Percentiles rank a stretch among this genome's conserved stretches.
These are phyloP conservation scores for Botrytis tulipae DNA, from an alignment of 2,329 filamentous ascomycete genomes.

Conservation along the genomic window DNA sequence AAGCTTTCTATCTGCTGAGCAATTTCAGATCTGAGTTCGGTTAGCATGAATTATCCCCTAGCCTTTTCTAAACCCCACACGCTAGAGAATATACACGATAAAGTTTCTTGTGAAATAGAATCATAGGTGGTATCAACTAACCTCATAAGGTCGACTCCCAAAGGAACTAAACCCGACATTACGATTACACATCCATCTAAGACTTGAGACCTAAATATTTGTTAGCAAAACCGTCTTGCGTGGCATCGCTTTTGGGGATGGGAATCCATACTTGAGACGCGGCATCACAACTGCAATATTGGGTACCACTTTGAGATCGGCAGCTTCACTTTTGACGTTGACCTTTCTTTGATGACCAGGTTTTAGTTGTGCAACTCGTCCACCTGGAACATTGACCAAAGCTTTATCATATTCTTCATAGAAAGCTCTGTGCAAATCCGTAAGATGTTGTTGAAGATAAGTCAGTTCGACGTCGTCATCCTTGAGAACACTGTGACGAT, in stretches of 20 bases:
- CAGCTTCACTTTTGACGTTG: conserved; percentile 41
- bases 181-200: conserved; percentile 76
- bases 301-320: conserved; percentile 64
- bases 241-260: neutral
- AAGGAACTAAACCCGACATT: conserved; percentile 84
- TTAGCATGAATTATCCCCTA: conserved; percentile 13
- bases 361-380: conserved; percentile 42
- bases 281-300: conserved; percentile 86
- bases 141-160: conserved; percentile 72
- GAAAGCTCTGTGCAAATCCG: conserved; percentile 72
- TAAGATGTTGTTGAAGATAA: conserved; percentile 73
- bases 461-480: conserved; percentile 85
- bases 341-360: conserved; percentile 45
- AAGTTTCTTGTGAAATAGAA: neutral
- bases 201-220: conserved; percentile 50
- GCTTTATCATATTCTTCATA: conserved; percentile 75
- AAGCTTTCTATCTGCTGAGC: conserved; percentile 84
- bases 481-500: conserved; percentile 73
- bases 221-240: conserved; percentile 27
- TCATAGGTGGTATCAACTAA: conserved; percentile 32
- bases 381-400: conserved; percentile 42
- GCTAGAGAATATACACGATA: conserved; percentile 27
- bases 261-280: conserved; percentile 60
- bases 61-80: neutral
- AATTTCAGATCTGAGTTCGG: conserved; percentile 67